Evolutionary conservation across 2,329 filamentous ascomycete species (phyloP).

Genomic region (Sarocladium kiliense): DNA sequence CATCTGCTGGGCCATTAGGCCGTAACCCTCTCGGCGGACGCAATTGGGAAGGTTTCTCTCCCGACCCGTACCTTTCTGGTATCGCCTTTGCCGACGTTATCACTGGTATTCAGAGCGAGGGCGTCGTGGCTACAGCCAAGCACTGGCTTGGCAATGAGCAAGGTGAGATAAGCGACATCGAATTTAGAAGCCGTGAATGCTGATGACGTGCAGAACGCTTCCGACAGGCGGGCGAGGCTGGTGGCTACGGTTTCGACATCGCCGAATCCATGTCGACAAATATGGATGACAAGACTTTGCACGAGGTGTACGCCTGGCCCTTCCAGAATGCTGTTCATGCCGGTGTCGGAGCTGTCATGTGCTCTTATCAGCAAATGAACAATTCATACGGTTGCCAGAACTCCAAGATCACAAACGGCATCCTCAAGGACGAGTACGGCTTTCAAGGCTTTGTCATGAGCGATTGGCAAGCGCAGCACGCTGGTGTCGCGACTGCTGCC

Average conservation of each 20-base stretch:
- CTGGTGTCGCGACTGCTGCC: slow-evolving; percentile 59
- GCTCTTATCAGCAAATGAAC: slow-evolving; percentile 73
- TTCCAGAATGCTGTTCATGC: slow-evolving; percentile 68
- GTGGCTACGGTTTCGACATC: slow-evolving; percentile 51
- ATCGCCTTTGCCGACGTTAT: slow-evolving; percentile 67
- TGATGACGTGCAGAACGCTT: slow-evolving; percentile 54
- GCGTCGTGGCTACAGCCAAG: slow-evolving; percentile 79
- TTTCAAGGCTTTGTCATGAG: slow-evolving; percentile 78
- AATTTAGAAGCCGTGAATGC: background rate
- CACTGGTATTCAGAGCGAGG: slow-evolving; percentile 74
- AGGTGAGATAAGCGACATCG: slow-evolving; percentile 21
- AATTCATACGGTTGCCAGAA: slow-evolving; percentile 79
- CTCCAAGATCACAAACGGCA: slow-evolving; percentile 66
- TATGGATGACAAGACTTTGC: slow-evolving; percentile 67
- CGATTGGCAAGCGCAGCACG: slow-evolving; percentile 76
- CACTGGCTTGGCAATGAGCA: slow-evolving; percentile 73
- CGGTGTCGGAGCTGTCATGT: slow-evolving; percentile 60
- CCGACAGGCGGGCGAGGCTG: slow-evolving; percentile 56
- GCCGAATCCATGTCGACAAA: slow-evolving; percentile 55
- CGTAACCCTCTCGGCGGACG: slow-evolving; percentile 40
- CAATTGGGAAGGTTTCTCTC: slow-evolving; percentile 64
- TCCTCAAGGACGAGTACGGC: slow-evolving; percentile 74
- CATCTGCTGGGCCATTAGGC: slow-evolving; percentile 42
- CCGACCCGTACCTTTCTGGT: slow-evolving; percentile 72
- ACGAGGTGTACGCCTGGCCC: slow-evolving; percentile 74